Conservation (phyloP, 208 protist species). For the Plasmodiophora brassicae region DNA sequence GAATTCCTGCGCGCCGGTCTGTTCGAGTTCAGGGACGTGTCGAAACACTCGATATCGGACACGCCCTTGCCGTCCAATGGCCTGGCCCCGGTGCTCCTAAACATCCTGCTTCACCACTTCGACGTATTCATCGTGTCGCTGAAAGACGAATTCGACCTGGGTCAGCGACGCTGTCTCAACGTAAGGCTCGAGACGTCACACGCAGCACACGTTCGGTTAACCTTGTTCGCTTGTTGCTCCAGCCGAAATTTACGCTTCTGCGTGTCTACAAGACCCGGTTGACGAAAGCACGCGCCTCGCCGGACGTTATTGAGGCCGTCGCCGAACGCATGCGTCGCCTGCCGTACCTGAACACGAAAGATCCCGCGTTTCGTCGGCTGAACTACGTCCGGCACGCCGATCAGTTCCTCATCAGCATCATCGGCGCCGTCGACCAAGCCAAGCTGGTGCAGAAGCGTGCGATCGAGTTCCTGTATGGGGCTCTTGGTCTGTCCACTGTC, state of each 20-base stretch:
- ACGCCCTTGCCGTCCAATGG: neutral
- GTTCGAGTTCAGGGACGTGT: neutral
- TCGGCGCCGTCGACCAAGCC: neutral
- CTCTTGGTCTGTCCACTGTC: neutral
- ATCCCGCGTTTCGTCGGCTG: neutral
- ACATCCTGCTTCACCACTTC: neutral
- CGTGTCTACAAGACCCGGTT: neutral
- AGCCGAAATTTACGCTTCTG: neutral
- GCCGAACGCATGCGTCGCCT: neutral
- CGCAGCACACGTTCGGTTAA: no score
- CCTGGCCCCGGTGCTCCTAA: neutral
- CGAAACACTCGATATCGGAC: neutral
- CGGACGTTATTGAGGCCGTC: neutral
- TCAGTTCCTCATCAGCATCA: neutral
- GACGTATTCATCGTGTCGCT: neutral
- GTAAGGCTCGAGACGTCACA: no score
- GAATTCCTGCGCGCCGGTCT: neutral
- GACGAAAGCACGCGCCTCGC: neutral
- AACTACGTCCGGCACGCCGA: neutral
- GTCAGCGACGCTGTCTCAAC: neutral
- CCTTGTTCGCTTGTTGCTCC: no score
- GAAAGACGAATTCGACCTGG: neutral
- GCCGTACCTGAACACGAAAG: neutral
- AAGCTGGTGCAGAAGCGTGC: neutral
- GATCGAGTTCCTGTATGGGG: neutral